Conservation (phyloP, 768 basidiomycete species). For the Arthromyces matolae region DNA sequence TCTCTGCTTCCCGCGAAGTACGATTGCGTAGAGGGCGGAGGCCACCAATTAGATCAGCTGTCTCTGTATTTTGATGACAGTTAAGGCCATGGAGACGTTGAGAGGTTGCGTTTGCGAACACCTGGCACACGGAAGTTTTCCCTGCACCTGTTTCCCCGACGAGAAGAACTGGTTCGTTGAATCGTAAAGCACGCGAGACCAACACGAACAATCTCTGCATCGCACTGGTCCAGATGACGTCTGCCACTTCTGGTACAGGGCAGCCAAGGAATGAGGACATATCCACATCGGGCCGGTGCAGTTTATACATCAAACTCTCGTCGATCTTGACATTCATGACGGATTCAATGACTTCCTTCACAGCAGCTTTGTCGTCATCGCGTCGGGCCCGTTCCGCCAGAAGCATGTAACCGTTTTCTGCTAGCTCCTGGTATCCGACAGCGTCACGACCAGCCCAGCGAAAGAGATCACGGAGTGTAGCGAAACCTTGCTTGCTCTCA, state of each 20-base stretch:
- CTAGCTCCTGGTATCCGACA: constrained; percentile 85
- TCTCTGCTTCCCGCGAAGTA: constrained; percentile 46
- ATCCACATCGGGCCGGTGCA: constrained; percentile 40
- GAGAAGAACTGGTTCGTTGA: constrained; percentile 91
- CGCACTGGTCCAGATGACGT: constrained; percentile 88
- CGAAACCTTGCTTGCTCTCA: constrained; percentile 96
- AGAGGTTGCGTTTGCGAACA: constrained; percentile 65
- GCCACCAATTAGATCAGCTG: constrained; percentile 93
- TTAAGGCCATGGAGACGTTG: constrained; percentile 73
- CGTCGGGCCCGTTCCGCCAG: constrained; percentile 87
- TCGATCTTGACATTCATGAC: constrained; percentile 87
- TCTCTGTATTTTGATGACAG: constrained; percentile 98
- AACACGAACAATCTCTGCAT: constrained; percentile 89
- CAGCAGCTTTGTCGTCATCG: constrained; percentile 79
- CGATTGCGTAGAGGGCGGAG: constrained; percentile 86
- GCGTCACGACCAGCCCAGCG: constrained; percentile 94
- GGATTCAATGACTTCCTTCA: constrained; percentile 89
- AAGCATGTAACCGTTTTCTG: constrained; percentile 96
- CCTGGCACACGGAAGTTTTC: constrained; percentile 95
- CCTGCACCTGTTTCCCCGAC: constrained; percentile 98
- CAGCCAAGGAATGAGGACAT: constrained; percentile 52
- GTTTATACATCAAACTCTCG: constrained; percentile 62
- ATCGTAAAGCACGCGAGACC: constrained; percentile 78
- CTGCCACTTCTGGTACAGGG: constrained; percentile 41
- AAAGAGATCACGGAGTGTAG: constrained; percentile 94